Percentiles rank a stretch among this genome's conserved stretches.
These are phyloP conservation scores for Sphenostylis stenocarpa DNA, from an alignment of 306 rosid genomes.

Conservation along the genomic window DNA sequence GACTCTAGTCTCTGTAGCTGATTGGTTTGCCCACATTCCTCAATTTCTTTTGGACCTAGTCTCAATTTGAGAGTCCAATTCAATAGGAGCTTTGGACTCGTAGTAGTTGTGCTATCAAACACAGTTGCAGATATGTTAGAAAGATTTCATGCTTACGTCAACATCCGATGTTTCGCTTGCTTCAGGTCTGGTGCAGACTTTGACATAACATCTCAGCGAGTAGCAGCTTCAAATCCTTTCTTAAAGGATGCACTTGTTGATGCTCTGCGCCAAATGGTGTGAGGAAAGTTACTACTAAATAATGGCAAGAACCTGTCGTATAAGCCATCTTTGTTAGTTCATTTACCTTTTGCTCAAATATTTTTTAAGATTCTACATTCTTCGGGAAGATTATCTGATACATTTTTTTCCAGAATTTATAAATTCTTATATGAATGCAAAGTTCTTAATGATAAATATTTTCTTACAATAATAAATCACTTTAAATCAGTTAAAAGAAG, in stretches of 20 bases:
- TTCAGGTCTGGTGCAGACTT: conserved; percentile 90
- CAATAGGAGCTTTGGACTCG: not conserved
- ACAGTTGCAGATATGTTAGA: conserved; percentile 18
- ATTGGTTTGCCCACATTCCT: not conserved
- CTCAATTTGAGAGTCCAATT: not conserved
- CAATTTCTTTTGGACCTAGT: not conserved
- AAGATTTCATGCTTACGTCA: not conserved
- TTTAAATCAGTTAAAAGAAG: not conserved
- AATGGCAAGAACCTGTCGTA: conserved; percentile 9
- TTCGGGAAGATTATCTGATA: not conserved
- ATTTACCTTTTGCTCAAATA: conserved; percentile 15
- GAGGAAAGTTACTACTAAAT: conserved; percentile 36
- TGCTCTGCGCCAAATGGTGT: conserved; percentile 52
- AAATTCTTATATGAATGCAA: not conserved
- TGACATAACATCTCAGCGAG: conserved; percentile 78
- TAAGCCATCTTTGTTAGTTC: not conserved
- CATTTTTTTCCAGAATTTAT: not conserved
- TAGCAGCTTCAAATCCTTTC: conserved; percentile 85
- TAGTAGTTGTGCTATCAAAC: not conserved
- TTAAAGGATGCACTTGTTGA: conserved; percentile 76
- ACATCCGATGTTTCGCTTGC: conserved; percentile 39
- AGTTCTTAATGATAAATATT: not conserved
- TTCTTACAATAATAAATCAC: not conserved
- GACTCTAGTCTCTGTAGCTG: not conserved
- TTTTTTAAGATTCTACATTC: not conserved